Evolutionary conservation across 2,329 filamentous ascomycete genomes (phyloP).

Genomic region (Parastagonospora avenae): DNA sequence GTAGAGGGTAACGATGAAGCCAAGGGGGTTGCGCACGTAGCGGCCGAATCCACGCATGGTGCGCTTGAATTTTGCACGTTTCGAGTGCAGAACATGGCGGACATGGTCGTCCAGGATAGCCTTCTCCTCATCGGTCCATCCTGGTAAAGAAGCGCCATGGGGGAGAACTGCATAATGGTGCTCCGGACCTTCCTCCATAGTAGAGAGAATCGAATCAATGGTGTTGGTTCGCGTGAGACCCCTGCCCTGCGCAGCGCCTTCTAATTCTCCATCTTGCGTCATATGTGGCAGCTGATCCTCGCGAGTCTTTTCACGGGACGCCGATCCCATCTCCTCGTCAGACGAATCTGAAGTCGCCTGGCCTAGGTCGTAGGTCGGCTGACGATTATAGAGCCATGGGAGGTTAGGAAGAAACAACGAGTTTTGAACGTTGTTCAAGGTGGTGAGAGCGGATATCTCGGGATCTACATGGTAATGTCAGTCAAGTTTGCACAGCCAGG

Average conservation of each 20-base stretch:
- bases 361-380: slow-evolving; percentile 77
- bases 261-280: slow-evolving; percentile 22
- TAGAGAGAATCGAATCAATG: slow-evolving; percentile 39
- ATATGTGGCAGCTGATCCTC: slow-evolving; percentile 20
- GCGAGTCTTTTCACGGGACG: slow-evolving; percentile 11
- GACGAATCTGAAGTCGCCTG: slow-evolving; percentile 48
- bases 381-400: slow-evolving; percentile 73
- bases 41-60: slow-evolving; percentile 78
- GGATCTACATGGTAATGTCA: slow-evolving; percentile 64
- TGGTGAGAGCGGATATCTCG: slow-evolving; percentile 80
- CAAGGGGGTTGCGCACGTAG: slow-evolving; percentile 73
- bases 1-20: slow-evolving; percentile 83
- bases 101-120: slow-evolving; percentile 82
- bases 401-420: slow-evolving; percentile 84
- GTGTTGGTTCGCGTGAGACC: slow-evolving; percentile 29
- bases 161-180: slow-evolving; percentile 80
- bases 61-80: slow-evolving; percentile 77
- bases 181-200: slow-evolving; percentile 51
- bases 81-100: slow-evolving; percentile 83
- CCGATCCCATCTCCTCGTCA: slow-evolving; percentile 31
- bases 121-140: slow-evolving; percentile 78
- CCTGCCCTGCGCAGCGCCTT: slow-evolving; percentile 16
- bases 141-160: slow-evolving; percentile 71
- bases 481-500: slow-evolving; percentile 19
- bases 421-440: slow-evolving; percentile 90